These are phyloP conservation scores for Plantago coronopus DNA, from an alignment of 305 asterid species.

Conservation along the genomic window DNA sequence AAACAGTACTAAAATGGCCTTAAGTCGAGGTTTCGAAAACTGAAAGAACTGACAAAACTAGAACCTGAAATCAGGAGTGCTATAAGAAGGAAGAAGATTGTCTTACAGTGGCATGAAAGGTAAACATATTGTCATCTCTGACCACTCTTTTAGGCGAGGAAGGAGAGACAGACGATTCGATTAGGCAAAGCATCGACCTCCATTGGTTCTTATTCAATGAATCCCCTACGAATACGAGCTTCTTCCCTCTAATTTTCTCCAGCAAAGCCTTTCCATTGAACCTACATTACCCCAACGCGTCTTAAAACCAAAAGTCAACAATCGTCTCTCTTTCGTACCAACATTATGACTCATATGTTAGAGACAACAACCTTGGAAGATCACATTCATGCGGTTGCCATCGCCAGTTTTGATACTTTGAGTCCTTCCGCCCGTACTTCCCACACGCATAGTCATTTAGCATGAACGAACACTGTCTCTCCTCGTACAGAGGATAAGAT, in stretches of 20 bases:
- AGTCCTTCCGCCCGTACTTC: constrained; percentile 30
- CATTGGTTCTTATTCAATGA: constrained; percentile 13
- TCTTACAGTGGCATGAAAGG: constrained; percentile 40
- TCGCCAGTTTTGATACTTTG: constrained; percentile 34
- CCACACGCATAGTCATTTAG: constrained; percentile 22
- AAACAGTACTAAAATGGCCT: no score
- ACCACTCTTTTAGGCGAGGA: constrained; percentile 21
- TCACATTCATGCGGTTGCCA: constrained; percentile 46
- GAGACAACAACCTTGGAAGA: constrained; percentile 17
- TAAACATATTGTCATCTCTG: constrained; percentile 29
- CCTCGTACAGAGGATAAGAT: constrained; percentile 35
- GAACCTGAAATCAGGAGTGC: no score
- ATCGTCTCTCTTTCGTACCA: not conserved
- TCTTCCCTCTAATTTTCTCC: constrained; percentile 39
- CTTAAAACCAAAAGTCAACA: constrained; percentile 3
- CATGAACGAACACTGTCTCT: constrained; percentile 31
- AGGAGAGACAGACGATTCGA: constrained; percentile 4
- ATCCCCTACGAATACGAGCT: constrained; percentile 34
- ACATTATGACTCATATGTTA: not conserved
- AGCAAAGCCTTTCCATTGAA: constrained; percentile 31
- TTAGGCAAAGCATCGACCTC: constrained; percentile 15
- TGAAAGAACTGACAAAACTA: no score
- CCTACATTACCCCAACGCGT: constrained; percentile 20
- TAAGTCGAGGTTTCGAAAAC: no score
- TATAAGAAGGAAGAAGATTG: not conserved